Percentiles rank a stretch among this genome's conserved stretches.
These are phyloP conservation scores for Curvularia lunata DNA, from an alignment of 2,329 filamentous ascomycete genomes.

Conservation along the genomic window DNA sequence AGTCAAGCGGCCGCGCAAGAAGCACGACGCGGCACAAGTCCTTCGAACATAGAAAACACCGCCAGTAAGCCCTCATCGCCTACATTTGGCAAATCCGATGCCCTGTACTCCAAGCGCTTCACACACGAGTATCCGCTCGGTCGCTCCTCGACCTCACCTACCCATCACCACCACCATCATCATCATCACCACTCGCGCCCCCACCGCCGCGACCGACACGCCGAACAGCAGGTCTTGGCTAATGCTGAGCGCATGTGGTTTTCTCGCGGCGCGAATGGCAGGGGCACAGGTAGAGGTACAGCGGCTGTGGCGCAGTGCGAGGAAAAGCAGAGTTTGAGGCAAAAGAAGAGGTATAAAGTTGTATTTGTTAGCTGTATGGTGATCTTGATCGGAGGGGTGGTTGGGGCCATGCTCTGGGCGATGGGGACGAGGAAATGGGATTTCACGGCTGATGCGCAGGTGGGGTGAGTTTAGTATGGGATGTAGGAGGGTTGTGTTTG, in stretches of 20 bases:
- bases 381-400: neutral
- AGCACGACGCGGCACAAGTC: neutral
- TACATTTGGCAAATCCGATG: neutral
- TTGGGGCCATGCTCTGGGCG: conserved; percentile 2
- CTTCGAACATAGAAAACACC: neutral
- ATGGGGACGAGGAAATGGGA: conserved; percentile 5
- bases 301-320: neutral
- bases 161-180: neutral
- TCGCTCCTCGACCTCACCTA: neutral
- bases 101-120: conserved; percentile 9
- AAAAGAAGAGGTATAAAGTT: neutral
- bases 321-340: neutral
- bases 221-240: neutral
- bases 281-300: no score
- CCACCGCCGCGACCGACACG: neutral
- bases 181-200: neutral
- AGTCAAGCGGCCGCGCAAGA: neutral
- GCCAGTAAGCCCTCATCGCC: neutral
- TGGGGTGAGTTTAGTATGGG: neutral
- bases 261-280: neutral
- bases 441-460: conserved; percentile 3
- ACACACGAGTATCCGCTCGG: conserved; percentile 2
- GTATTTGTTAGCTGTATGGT: conserved; percentile 3
- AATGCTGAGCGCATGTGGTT: neutral
- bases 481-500: neutral